These are phyloP conservation scores for Metrosideros polymorpha DNA, from an alignment of 441 rosid genomes.

Conservation along the genomic window DNA sequence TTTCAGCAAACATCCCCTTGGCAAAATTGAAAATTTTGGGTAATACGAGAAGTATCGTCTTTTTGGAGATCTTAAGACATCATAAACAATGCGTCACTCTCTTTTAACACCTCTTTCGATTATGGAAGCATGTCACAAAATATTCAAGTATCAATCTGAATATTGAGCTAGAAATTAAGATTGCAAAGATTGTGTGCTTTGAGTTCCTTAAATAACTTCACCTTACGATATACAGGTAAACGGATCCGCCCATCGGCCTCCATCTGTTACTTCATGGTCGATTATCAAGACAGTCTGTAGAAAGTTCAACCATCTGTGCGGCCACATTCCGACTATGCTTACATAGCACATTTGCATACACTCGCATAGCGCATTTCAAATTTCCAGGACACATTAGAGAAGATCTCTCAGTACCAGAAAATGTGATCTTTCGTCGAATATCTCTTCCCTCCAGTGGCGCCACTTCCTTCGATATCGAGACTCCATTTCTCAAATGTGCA, in stretches of 20 bases:
- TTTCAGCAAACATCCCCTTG: fast-evolving
- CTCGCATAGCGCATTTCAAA: neutral
- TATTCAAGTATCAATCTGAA: neutral
- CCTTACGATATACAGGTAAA: neutral
- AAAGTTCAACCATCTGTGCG: neutral
- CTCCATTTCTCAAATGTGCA: slow-evolving; percentile 67
- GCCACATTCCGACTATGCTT: neutral
- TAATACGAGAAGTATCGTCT: neutral
- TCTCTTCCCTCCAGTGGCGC: neutral
- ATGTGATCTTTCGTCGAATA: slow-evolving; percentile 13
- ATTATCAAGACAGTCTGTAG: neutral
- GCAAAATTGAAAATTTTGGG: neutral
- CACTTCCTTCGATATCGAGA: slow-evolving; percentile 15
- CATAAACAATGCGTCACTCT: neutral
- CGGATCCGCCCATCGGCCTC: neutral
- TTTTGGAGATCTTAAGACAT: neutral
- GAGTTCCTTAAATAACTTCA: neutral
- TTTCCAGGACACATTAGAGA: neutral
- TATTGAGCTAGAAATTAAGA: neutral
- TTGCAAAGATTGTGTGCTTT: neutral
- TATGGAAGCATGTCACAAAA: fast-evolving
- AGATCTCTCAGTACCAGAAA: slow-evolving; percentile 23
- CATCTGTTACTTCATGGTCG: neutral
- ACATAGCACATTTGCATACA: neutral
- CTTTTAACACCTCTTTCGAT: neutral